phyloP scores from a whole-genome alignment of 208 protist species.

The Trypanosoma vivax region DNA sequence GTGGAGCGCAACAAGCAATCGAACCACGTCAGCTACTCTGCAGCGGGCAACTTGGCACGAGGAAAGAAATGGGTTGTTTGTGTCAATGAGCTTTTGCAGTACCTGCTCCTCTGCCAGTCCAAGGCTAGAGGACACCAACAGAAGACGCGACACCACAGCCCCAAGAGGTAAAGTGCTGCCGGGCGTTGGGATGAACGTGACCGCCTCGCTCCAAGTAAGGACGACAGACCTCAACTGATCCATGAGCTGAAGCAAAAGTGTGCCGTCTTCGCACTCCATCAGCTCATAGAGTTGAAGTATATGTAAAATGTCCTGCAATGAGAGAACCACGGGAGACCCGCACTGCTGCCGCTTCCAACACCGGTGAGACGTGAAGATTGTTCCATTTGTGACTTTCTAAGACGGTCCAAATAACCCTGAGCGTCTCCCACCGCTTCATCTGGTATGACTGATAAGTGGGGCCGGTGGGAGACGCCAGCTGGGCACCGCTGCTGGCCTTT shows the following conservation, averaged over 20 bases:
- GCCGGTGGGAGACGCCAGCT: background rate
- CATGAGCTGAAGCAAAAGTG: conserved; percentile 48
- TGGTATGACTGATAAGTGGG: conserved; percentile 5
- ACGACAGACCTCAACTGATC: conserved; percentile 42
- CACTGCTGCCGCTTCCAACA: background rate
- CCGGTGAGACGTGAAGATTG: background rate
- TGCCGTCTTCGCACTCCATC: conserved; percentile 51
- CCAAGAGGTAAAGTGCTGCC: background rate
- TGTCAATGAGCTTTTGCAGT: conserved; percentile 27
- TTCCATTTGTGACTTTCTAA: background rate
- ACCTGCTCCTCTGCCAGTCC: conserved; percentile 47
- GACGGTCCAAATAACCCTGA: background rate
- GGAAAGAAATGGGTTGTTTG: background rate
- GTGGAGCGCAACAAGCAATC: conserved; percentile 48
- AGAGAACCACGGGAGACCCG: conserved; percentile 5
- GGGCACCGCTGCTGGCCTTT: too few relatives aligned
- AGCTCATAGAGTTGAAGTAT: conserved; percentile 53
- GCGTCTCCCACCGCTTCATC: conserved; percentile 5
- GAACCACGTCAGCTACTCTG: conserved; percentile 29
- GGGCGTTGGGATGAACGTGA: background rate
- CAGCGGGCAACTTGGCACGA: conserved; percentile 28
- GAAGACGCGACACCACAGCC: conserved; percentile 23
- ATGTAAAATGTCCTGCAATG: conserved; percentile 34
- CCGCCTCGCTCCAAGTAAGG: background rate
- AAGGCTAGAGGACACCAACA: conserved; percentile 46